Evolutionary conservation across 352 stramenopile genomes (phyloP).

Genomic region (Pythium folliculosum): DNA sequence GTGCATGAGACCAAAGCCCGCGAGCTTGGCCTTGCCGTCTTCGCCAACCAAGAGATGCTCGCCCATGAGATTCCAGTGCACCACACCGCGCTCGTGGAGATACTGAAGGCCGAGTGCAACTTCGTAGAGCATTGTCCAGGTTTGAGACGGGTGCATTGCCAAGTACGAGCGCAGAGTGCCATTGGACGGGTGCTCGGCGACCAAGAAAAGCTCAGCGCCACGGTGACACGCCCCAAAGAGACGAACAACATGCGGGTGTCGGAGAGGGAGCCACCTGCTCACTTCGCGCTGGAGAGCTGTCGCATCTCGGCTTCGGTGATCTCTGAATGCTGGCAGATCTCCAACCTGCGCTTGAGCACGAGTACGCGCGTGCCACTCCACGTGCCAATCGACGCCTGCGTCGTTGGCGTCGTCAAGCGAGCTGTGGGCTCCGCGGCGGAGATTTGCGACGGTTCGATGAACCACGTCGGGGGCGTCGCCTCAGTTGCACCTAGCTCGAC

Average conservation of each 20-base stretch:
- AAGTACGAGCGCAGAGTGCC: constrained; percentile 11
- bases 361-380: constrained; percentile 2
- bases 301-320: background rate
- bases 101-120: constrained; percentile 59
- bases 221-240: constrained; percentile 21
- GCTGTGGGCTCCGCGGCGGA: background rate
- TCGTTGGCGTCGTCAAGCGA: background rate
- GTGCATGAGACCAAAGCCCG: constrained; percentile 17
- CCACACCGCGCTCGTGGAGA: constrained; percentile 56
- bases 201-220: constrained; percentile 3
- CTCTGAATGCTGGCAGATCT: background rate
- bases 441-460: constrained; percentile 5
- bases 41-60: constrained; percentile 30
- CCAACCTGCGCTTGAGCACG: background rate
- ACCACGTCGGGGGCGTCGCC: background rate
- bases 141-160: constrained; percentile 16
- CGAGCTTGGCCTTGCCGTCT: constrained; percentile 16
- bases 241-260: constrained; percentile 17
- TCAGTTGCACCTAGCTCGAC: background rate
- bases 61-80: constrained; percentile 21
- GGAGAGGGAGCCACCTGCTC: background rate
- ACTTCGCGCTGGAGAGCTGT: constrained; percentile 3
- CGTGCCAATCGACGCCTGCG: background rate
- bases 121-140: constrained; percentile 39
- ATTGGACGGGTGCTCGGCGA: constrained; percentile 6